Conservation (phyloP, 805 yeast genomes). For the Yamadazyma paraphyllophila region DNA sequence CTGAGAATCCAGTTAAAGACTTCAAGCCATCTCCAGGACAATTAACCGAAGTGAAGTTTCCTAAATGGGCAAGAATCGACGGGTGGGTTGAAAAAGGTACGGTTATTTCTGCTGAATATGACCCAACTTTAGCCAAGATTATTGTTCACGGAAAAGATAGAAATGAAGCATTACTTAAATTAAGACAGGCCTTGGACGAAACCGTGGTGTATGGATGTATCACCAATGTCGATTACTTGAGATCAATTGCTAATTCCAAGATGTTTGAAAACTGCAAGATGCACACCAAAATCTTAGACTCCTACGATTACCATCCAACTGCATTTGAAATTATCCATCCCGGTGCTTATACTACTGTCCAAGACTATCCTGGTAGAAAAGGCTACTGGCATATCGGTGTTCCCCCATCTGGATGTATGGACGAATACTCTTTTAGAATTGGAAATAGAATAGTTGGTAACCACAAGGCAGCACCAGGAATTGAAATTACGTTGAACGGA, state of each 20-base stretch:
- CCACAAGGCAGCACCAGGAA: slow-evolving; percentile 75
- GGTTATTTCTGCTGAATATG: slow-evolving; percentile 85
- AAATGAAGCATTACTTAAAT: slow-evolving; percentile 73
- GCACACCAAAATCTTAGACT: slow-evolving; percentile 83
- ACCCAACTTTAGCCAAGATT: slow-evolving; percentile 93
- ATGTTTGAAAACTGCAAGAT: slow-evolving; percentile 85
- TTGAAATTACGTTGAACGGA: slow-evolving; percentile 85
- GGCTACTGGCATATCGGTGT: slow-evolving; percentile 92
- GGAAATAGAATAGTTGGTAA: slow-evolving; percentile 94
- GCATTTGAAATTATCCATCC: slow-evolving; percentile 76
- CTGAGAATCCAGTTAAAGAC: slow-evolving; percentile 94
- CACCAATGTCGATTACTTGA: slow-evolving; percentile 85
- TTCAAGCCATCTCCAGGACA: slow-evolving; percentile 97
- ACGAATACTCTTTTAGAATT: slow-evolving; percentile 80
- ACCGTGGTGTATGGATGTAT: slow-evolving; percentile 86
- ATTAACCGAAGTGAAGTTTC: slow-evolving; percentile 79
- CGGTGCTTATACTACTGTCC: slow-evolving; percentile 89
- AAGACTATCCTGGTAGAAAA: slow-evolving; percentile 93
- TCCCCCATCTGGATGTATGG: slow-evolving; percentile 99
- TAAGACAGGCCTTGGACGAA: slow-evolving; percentile 79
- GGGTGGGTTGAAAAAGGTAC: slow-evolving; percentile 94
- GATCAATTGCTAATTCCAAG: slow-evolving; percentile 76
- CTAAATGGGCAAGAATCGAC: slow-evolving; percentile 89
- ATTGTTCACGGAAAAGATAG: slow-evolving; percentile 92
- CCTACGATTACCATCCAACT: slow-evolving; percentile 72